These are phyloP conservation scores for Peronospora destructor DNA, from an alignment of 352 stramenopile genomes.

Conservation along the genomic window DNA sequence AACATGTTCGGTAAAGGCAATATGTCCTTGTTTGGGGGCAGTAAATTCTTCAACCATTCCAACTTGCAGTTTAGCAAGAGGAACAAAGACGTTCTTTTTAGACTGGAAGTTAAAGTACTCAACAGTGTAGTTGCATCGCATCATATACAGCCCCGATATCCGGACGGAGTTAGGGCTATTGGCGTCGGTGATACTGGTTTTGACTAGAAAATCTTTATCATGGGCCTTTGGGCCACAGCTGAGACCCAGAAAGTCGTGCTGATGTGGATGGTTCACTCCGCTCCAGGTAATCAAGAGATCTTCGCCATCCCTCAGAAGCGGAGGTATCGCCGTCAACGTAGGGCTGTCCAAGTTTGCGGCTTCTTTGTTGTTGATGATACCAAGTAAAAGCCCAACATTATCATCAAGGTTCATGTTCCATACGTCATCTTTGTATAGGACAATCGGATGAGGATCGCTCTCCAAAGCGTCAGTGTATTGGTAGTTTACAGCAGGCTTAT, in stretches of 20 bases:
- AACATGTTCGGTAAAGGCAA: conserved; percentile 42
- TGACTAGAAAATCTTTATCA: conserved; percentile 49
- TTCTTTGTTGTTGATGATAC: conserved; percentile 1
- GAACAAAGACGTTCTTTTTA: conserved; percentile 31
- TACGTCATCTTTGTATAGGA: conserved; percentile 12
- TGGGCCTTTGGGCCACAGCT: conserved; percentile 54
- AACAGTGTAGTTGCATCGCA: conserved; percentile 64
- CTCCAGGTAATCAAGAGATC: conserved; percentile 71
- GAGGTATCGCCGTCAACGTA: conserved; percentile 35
- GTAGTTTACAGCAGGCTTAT: conserved; percentile 19
- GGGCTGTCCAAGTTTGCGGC: conserved; percentile 2
- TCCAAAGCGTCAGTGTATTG: conserved; percentile 21
- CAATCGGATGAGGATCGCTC: conserved; percentile 10
- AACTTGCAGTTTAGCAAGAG: conserved; percentile 37
- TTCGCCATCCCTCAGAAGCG: conserved; percentile 48
- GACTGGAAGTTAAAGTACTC: conserved; percentile 56
- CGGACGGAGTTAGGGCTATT: conserved; percentile 37
- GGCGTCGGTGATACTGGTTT: conserved; percentile 27
- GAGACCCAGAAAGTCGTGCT: conserved; percentile 59
- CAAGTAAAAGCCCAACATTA: conserved; percentile 7
- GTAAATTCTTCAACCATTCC: conserved; percentile 52
- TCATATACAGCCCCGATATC: conserved; percentile 68
- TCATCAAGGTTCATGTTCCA: conserved; percentile 23
- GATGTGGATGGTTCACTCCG: conserved; percentile 37
- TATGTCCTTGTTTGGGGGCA: conserved; percentile 63